These are phyloP conservation scores for Yamadazyma takamatsuzukensis DNA, from an alignment of 805 yeast genomes.

Conservation along the genomic window DNA sequence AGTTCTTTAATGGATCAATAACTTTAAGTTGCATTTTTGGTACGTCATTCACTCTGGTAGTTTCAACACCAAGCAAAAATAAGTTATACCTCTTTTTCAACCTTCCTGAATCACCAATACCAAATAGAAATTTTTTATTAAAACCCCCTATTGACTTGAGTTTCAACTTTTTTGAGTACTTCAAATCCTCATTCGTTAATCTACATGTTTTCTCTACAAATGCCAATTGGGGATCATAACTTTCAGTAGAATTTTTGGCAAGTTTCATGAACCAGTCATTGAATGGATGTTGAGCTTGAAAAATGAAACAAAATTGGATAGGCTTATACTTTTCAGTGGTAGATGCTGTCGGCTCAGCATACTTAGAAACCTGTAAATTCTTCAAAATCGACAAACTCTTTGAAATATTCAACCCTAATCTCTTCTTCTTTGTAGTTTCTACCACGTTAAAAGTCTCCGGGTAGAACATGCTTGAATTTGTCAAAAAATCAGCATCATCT, in stretches of 20 bases:
- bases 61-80: neutral
- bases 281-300: conserved; percentile 14
- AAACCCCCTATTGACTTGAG: conserved; percentile 2
- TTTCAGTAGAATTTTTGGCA: conserved; percentile 2
- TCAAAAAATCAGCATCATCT: conserved; percentile 19
- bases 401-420: neutral
- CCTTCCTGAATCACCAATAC: neutral
- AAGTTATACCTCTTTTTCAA: neutral
- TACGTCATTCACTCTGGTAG: neutral
- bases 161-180: conserved; percentile 10
- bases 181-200: conserved; percentile 16
- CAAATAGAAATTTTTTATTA: neutral
- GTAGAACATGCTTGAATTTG: conserved; percentile 6
- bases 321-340: conserved; percentile 15
- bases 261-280: conserved; percentile 9
- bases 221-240: conserved; percentile 13
- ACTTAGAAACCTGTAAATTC: neutral
- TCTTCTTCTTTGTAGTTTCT: neutral
- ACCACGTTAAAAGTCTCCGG: neutral
- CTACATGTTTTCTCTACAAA: conserved; percentile 15
- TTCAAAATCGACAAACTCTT: neutral
- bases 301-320: conserved; percentile 21
- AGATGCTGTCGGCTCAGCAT: neutral
- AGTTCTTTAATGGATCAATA: neutral
- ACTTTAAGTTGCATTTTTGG: neutral